Conservation (phyloP, 2,329 filamentous ascomycete species). For the Alternaria sp. region DNA sequence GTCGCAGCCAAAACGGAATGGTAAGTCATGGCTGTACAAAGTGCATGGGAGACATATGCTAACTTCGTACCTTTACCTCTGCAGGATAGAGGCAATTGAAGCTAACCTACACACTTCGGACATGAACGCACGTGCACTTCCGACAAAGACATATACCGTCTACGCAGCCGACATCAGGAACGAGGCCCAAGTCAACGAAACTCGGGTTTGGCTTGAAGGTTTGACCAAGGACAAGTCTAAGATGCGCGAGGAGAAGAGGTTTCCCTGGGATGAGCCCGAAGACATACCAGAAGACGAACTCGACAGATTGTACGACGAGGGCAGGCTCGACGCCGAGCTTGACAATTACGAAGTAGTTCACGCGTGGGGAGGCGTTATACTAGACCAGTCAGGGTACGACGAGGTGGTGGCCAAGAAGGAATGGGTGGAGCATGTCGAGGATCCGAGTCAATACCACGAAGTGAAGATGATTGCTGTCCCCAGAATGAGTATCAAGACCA, state of each 20-base stretch:
- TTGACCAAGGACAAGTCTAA: background rate
- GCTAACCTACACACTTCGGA: background rate
- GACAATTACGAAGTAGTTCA: background rate
- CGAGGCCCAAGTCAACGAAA: background rate
- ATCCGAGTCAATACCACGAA: background rate
- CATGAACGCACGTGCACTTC: background rate
- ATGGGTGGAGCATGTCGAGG: background rate
- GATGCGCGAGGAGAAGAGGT: background rate
- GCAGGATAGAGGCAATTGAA: background rate
- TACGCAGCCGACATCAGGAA: background rate
- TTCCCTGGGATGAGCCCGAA: background rate
- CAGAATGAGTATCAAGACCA: background rate
- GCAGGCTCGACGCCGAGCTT: background rate
- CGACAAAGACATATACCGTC: background rate
- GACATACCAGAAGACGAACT: background rate
- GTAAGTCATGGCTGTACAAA: background rate
- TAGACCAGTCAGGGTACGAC: background rate
- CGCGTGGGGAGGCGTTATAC: background rate
- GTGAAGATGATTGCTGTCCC: background rate
- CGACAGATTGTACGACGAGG: background rate
- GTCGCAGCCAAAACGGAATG: background rate
- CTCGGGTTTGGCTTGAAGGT: background rate
- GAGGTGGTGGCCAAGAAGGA: background rate
- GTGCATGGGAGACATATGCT: background rate
- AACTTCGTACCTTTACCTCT: background rate